Evolutionary conservation across 2,329 filamentous ascomycete species (phyloP).

Genomic region (Neonectria hederae): DNA sequence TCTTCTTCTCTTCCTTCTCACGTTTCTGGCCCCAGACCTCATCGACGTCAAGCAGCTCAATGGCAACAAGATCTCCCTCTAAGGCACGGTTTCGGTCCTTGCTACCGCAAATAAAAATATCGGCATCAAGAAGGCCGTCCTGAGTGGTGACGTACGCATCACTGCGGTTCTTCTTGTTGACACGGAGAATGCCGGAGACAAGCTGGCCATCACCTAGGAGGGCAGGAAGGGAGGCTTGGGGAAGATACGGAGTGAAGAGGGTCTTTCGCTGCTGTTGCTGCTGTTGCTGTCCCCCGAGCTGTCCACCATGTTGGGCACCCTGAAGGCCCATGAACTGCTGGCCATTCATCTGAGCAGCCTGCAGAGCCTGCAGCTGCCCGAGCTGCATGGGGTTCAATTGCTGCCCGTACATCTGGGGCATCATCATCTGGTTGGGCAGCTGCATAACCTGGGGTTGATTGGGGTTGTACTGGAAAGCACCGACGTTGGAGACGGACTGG

Average conservation of each 20-base stretch:
- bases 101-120: slow-evolving; percentile 99
- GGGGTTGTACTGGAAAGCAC: slow-evolving; percentile 84
- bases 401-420: slow-evolving; percentile 87
- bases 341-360: slow-evolving; percentile 84
- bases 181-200: slow-evolving; percentile 93
- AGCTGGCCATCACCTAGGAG: slow-evolving; percentile 91
- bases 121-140: slow-evolving; percentile 87
- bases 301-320: slow-evolving; percentile 77
- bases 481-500: slow-evolving; percentile 84
- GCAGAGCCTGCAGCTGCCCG: slow-evolving; percentile 89
- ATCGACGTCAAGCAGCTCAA: slow-evolving; percentile 96
- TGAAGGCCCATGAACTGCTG: slow-evolving; percentile 76
- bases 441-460: slow-evolving; percentile 89
- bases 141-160: slow-evolving; percentile 97
- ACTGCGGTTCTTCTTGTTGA: slow-evolving; percentile 99
- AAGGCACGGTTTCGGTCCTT: slow-evolving; percentile 98
- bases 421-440: slow-evolving; percentile 85
- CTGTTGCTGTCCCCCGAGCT: slow-evolving; percentile 72
- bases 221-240: slow-evolving; percentile 91
- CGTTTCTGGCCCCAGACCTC: slow-evolving; percentile 99
- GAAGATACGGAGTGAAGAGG: slow-evolving; percentile 96
- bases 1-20: slow-evolving; percentile 99
- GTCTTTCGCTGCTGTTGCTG: slow-evolving; percentile 96
- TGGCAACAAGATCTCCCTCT: slow-evolving; percentile 93
- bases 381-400: slow-evolving; percentile 89